These are phyloP conservation scores for Dendrocalamus sinicus DNA, from an alignment of 176 grass and related monocot genomes.

Conservation along the genomic window DNA sequence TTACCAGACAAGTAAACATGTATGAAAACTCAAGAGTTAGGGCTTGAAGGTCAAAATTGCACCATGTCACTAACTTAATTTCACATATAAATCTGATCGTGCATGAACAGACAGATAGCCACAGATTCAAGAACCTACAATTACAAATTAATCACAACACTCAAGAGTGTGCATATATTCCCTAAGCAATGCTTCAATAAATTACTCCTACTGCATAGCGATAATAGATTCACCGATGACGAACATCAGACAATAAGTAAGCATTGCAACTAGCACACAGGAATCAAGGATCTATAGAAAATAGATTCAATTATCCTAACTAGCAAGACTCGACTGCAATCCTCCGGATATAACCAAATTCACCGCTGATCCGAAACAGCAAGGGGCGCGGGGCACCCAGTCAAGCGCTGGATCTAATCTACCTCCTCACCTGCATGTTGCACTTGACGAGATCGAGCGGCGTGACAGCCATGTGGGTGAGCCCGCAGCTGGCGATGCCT, in stretches of 20 bases:
- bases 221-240: background rate
- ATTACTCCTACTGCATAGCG: background rate
- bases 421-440: constrained; percentile 84
- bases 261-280: background rate
- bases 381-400: background rate
- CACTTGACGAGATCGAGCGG: constrained; percentile 98
- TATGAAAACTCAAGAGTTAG: background rate
- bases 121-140: background rate
- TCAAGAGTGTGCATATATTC: background rate
- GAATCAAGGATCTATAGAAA: background rate
- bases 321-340: background rate
- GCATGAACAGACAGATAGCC: background rate
- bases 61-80: background rate
- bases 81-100: background rate
- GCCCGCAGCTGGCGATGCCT: constrained; percentile 91
- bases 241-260: background rate
- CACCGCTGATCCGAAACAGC: background rate
- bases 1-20: background rate
- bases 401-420: constrained; percentile 26
- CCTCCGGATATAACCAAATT: background rate
- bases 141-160: background rate
- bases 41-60: background rate
- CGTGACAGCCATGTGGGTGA: constrained; percentile 96
- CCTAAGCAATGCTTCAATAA: background rate
- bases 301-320: background rate